phyloP scores from a whole-genome alignment of 176 grass and related monocot genomes.

The Triticum monococcum region DNA sequence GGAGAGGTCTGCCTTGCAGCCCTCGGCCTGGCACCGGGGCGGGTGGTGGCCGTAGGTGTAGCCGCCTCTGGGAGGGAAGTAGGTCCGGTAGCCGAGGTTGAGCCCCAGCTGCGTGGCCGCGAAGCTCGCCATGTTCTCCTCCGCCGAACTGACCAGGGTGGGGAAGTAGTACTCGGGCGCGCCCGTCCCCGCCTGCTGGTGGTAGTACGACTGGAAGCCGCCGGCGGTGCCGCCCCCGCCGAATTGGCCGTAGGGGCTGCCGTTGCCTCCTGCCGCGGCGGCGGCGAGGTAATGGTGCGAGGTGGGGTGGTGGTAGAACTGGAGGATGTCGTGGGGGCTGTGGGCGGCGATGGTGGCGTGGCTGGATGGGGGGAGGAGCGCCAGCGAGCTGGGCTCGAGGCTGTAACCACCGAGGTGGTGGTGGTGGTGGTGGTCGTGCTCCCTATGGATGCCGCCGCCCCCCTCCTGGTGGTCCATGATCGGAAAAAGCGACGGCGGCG shows the following conservation, averaged over 20 bases:
- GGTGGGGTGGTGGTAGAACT: slow-evolving; percentile 50
- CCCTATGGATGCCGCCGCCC: slow-evolving; percentile 39
- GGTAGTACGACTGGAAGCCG: slow-evolving; percentile 44
- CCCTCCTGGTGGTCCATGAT: slow-evolving; percentile 52
- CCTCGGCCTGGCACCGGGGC: slow-evolving; percentile 74
- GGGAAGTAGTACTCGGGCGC: slow-evolving; percentile 56
- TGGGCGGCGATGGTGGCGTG: slow-evolving; percentile 39
- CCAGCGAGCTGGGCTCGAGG: slow-evolving; percentile 45
- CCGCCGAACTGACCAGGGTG: slow-evolving; percentile 43
- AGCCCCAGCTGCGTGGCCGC: slow-evolving; percentile 62
- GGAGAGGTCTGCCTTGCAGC: slow-evolving; percentile 74
- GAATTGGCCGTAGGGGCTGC: slow-evolving; percentile 22
- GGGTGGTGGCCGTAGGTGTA: slow-evolving; percentile 63
- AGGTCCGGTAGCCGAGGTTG: slow-evolving; percentile 62
- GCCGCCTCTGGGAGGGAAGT: slow-evolving; percentile 53
- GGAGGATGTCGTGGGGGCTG: slow-evolving; percentile 43
- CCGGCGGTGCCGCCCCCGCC: neutral
- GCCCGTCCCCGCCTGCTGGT: slow-evolving; percentile 12
- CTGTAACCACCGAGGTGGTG: slow-evolving; percentile 50
- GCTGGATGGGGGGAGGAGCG: slow-evolving; percentile 40
- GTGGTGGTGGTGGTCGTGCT: slow-evolving; percentile 21
- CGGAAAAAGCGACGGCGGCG: slow-evolving; percentile 28
- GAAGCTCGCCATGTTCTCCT: slow-evolving; percentile 65
- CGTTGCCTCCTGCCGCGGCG: neutral
- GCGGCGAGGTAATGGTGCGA: slow-evolving; percentile 51